Percentiles rank a stretch among this genome's conserved stretches.
Conservation (phyloP, 179 eudicot genomes). For the Corrigiola litoralis region DNA sequence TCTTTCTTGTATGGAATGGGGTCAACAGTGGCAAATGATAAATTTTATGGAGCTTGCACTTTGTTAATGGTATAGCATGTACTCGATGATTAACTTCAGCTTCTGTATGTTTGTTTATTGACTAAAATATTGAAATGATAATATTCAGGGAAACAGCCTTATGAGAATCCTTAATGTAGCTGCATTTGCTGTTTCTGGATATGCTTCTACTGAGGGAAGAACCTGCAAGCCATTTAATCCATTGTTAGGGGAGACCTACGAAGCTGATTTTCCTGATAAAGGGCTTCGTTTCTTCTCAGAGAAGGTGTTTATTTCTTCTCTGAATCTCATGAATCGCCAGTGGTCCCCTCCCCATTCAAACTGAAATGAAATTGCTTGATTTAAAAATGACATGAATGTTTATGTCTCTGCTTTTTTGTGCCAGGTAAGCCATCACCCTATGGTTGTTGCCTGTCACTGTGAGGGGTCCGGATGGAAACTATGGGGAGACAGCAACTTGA, state of each 20-base stretch:
- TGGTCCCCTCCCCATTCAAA: neutral
- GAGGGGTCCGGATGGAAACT: constrained; percentile 92
- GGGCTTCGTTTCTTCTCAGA: constrained; percentile 89
- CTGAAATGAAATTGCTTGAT: neutral
- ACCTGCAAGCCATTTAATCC: constrained; percentile 97
- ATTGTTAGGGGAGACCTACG: constrained; percentile 88
- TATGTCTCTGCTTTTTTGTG: constrained; percentile 10
- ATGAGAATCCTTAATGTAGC: constrained; percentile 95
- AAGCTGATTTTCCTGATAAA: constrained; percentile 91
- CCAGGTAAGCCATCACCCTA: constrained; percentile 97
- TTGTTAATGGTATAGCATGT: neutral
- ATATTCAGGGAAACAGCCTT: constrained; percentile 74
- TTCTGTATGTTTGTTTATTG: neutral
- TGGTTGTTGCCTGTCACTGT: constrained; percentile 95
- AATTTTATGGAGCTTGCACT: neutral
- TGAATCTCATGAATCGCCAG: neutral
- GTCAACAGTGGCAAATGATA: neutral
- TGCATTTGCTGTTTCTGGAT: constrained; percentile 96
- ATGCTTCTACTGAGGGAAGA: constrained; percentile 95
- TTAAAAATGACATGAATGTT: neutral
- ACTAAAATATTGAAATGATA: constrained; percentile 12
- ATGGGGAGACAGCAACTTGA: constrained; percentile 96
- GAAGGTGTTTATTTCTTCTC: constrained; percentile 52
- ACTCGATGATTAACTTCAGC: neutral
- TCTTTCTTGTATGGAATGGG: neutral